phyloP scores from a whole-genome alignment of 176 grass and related monocot species.

The Lolium multiflorum region DNA sequence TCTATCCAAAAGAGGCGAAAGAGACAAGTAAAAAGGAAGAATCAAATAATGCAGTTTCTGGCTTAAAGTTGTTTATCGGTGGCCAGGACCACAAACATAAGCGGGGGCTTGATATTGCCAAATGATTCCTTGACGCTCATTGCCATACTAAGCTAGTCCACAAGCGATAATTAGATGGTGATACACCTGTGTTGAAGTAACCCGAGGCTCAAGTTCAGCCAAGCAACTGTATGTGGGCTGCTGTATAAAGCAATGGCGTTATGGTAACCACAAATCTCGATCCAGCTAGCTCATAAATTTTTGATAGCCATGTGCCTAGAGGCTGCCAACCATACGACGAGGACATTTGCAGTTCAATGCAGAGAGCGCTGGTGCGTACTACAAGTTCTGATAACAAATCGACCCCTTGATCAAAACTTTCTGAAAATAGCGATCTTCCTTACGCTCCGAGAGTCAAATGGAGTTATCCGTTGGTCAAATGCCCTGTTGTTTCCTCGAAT shows the following conservation, averaged over 20 bases:
- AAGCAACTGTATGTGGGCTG: neutral
- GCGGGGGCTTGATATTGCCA: neutral
- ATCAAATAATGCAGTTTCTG: conserved; percentile 11
- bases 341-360: conserved; percentile 7
- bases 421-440: neutral
- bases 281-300: neutral
- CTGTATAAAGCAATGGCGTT: neutral
- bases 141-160: neutral
- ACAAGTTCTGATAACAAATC: too few relatives aligned
- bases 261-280: neutral
- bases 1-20: neutral
- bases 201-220: neutral
- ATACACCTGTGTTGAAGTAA: neutral
- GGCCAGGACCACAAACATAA: conserved; percentile 3
- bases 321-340: neutral
- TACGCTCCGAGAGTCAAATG: neutral
- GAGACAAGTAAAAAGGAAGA: neutral
- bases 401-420: neutral
- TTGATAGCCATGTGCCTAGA: neutral
- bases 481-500: neutral
- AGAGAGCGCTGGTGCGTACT: neutral
- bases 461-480: neutral
- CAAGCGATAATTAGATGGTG: neutral
- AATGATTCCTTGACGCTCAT: neutral
- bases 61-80: neutral